Percentiles rank a stretch among this genome's conserved stretches.
These are phyloP conservation scores for Miscanthus lutarioriparius DNA, from an alignment of 176 grass and related monocot species.

Conservation along the genomic window DNA sequence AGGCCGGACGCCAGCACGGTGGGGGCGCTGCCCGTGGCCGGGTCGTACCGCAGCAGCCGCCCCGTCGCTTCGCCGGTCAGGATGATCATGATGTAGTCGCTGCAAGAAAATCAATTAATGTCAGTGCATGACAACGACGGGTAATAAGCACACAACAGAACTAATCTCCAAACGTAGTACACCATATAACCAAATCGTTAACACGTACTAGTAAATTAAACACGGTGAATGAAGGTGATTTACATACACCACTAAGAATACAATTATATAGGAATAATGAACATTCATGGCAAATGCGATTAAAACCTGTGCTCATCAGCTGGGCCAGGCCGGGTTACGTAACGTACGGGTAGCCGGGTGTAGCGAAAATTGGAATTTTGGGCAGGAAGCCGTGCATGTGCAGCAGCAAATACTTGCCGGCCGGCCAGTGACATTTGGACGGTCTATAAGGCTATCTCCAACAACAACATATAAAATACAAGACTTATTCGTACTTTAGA, in stretches of 20 bases:
- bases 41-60: slow-evolving; percentile 64
- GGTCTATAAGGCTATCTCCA: too few relatives aligned
- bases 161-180: too few relatives aligned
- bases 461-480: too few relatives aligned
- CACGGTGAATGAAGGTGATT: not conserved
- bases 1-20: slow-evolving; percentile 57
- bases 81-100: slow-evolving; percentile 55
- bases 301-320: too few relatives aligned
- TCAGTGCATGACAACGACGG: not conserved
- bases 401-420: too few relatives aligned
- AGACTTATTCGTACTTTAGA: too few relatives aligned
- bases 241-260: too few relatives aligned
- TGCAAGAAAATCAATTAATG: slow-evolving; percentile 4
- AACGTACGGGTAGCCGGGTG: not conserved
- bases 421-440: not conserved
- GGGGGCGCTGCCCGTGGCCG: slow-evolving; percentile 25
- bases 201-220: not conserved
- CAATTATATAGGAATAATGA: not conserved
- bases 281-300: not conserved
- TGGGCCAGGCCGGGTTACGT: too few relatives aligned
- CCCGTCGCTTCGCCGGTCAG: slow-evolving; percentile 62
- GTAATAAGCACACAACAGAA: too few relatives aligned
- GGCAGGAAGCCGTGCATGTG: not conserved
- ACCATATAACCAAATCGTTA: not conserved
- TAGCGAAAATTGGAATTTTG: not conserved